These are phyloP conservation scores for Phaffia australis DNA, from an alignment of 768 basidiomycete species.

Conservation along the genomic window DNA sequence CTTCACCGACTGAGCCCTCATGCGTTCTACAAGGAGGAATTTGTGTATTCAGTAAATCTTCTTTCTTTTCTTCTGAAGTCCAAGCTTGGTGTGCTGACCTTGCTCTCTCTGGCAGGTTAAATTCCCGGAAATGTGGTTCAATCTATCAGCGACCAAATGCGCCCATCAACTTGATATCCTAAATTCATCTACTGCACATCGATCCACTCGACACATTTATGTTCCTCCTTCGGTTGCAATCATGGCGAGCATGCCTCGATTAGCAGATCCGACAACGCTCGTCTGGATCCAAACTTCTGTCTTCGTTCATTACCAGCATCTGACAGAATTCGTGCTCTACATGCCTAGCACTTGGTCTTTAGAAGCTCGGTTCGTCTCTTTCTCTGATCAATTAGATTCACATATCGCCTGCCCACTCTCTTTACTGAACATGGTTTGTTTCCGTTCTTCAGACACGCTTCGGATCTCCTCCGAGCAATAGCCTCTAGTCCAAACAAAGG, in stretches of 20 bases:
- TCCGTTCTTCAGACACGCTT: slow-evolving; percentile 8
- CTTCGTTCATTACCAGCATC: slow-evolving; percentile 21
- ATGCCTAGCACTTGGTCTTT: slow-evolving; percentile 18
- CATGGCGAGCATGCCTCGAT: not conserved
- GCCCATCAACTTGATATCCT: slow-evolving; percentile 17
- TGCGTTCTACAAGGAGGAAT: slow-evolving; percentile 17
- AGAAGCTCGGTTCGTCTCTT: slow-evolving; percentile 3
- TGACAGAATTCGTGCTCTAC: slow-evolving; percentile 8
- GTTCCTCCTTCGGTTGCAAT: not conserved
- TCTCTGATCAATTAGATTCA: not conserved
- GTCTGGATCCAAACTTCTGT: slow-evolving; percentile 23
- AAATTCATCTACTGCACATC: not conserved
- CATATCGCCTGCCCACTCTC: not conserved
- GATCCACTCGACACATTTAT: slow-evolving; percentile 8
- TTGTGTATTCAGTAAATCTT: slow-evolving; percentile 1
- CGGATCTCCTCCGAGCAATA: slow-evolving; percentile 20
- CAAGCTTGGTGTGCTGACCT: no score
- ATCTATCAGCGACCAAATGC: slow-evolving; percentile 16
- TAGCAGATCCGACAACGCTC: slow-evolving; percentile 1
- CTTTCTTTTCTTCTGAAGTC: not conserved
- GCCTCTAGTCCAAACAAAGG: slow-evolving; percentile 8
- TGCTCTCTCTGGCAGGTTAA: not conserved
- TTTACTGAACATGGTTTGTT: not conserved
- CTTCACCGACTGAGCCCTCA: slow-evolving; percentile 18
- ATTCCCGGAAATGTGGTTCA: slow-evolving; percentile 23